Percentiles rank a stretch among this genome's conserved stretches.
Conservation (phyloP, 2,329 filamentous ascomycete genomes). For the Xylariaceae sp. region DNA sequence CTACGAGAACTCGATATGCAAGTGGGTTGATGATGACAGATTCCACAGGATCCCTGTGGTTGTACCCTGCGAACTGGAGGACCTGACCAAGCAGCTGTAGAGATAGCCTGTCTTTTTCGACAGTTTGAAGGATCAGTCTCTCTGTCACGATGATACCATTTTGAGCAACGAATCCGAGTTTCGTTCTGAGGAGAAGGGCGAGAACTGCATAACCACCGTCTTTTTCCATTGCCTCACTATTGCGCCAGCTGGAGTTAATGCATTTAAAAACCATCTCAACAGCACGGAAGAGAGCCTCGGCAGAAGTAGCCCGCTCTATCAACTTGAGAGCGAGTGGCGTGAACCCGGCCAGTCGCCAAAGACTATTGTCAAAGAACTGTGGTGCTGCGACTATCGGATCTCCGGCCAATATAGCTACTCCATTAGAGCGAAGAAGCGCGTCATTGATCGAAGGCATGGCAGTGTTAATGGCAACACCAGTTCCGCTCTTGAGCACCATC, state of each 20-base stretch:
- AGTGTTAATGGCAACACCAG: constrained; percentile 80
- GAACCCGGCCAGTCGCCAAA: constrained; percentile 91
- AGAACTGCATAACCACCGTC: constrained; percentile 91
- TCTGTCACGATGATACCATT: constrained; percentile 33
- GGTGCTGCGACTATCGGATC: constrained; percentile 77
- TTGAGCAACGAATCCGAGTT: constrained; percentile 57
- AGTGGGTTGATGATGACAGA: constrained; percentile 95
- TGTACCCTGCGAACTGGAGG: constrained; percentile 84
- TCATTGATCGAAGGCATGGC: constrained; percentile 85
- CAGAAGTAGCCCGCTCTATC: constrained; percentile 69
- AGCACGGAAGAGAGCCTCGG: constrained; percentile 68
- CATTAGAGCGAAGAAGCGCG: constrained; percentile 75
- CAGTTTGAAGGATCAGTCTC: constrained; percentile 44
- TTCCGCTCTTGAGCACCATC: constrained; percentile 68
- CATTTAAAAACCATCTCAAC: constrained; percentile 82
- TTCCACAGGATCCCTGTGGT: constrained; percentile 71
- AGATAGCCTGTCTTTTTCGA: constrained; percentile 53
- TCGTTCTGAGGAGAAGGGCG: constrained; percentile 76
- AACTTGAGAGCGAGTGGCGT: constrained; percentile 80
- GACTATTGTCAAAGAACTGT: constrained; percentile 82
- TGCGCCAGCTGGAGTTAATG: constrained; percentile 89
- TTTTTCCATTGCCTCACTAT: constrained; percentile 96
- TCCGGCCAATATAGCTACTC: constrained; percentile 77
- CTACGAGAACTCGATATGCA: constrained; percentile 85
- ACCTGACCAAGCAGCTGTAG: constrained; percentile 71